Base-by-base conservation (phyloP, 495 filamentous ascomycete genomes). In the Antarctomyces pellizariae region DNA sequence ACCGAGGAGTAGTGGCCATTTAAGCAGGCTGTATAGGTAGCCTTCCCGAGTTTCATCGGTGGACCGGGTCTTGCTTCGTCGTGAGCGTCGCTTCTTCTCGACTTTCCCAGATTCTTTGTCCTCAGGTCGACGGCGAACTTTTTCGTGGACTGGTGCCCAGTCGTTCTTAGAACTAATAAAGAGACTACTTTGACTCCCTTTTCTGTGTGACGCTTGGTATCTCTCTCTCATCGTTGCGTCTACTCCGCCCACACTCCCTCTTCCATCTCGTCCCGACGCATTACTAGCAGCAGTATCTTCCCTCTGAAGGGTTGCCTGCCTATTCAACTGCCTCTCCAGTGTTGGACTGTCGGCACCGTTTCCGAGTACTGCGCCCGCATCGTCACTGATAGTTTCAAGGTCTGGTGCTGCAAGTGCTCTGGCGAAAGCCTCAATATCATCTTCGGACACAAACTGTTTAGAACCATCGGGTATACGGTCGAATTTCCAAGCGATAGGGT, bases 11-110 rank as follows among this genome's bases (percentile, higher is more conserved):
- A 97, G 62, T 4, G 86, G 89, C 78, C 82, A 93, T 46, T 92
- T 90, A 24, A 91, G 52, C 14, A 95, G 41, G 1, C 59, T 61
- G 45, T 97, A 95, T 8, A 89, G 59, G 37, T 83, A 78, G 0
- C 86, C 86, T 50, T 97, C 86, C 25, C 86, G 56, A 2, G 84
- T 93, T 49, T 97, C 86, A 45, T 97, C 86, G 34, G 67, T 76
- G 28, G 67, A 70, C 27, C 74, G 57, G 7, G 43, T 35, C 50
- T 13, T 34, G 36, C 22, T 13, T 28, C 5, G 30, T 15, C 22
- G 33, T 35, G 12, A 32, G 45, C 39, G 37, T 48, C 29, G 37
- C 39, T 24, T 36, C 36, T 22, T 37, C 41, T 9, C 26, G 22
- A 7, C 32, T 18, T 7, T 26, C 26, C 27, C 19, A 18, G 7